Conservation (phyloP, 73 alveolate genomes). For the Symbiodinium pilosum region DNA sequence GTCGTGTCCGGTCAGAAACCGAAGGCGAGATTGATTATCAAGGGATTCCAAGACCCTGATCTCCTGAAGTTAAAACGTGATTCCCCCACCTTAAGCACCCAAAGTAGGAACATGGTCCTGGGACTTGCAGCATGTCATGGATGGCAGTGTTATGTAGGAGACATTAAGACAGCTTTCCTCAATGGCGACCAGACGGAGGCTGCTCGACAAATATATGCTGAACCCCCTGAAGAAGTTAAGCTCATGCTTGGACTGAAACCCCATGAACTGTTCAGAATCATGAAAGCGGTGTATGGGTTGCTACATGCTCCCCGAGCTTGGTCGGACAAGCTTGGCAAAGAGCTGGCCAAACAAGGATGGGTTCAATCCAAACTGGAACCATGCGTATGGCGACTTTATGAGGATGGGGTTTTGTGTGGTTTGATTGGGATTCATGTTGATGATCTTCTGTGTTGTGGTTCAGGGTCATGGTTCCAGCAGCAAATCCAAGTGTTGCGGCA, state of each 20-base stretch:
- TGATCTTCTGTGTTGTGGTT: not conserved
- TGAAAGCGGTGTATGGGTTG: not conserved
- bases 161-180: not conserved
- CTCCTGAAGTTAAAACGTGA: not conserved
- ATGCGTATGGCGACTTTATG: not conserved
- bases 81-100: not conserved
- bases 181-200: not conserved
- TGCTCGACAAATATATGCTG: not conserved
- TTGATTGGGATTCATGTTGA: conserved; percentile 1
- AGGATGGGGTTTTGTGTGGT: not conserved
- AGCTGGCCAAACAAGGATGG: not conserved
- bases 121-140: not conserved
- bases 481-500: not conserved
- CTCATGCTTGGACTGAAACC: not conserved
- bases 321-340: conserved; percentile 3
- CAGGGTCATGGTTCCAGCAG: not conserved
- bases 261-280: not conserved
- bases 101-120: not conserved
- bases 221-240: not conserved
- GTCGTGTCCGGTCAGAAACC: not conserved
- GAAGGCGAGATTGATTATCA: conserved; percentile 29
- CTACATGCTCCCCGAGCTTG: conserved; percentile 20
- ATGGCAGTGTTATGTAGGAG: not conserved
- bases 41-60: conserved; percentile 6
- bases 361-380: not conserved